phyloP scores from a whole-genome alignment of 1,284 basidiomycete genomes.

The Melampsora larici-populina region DNA sequence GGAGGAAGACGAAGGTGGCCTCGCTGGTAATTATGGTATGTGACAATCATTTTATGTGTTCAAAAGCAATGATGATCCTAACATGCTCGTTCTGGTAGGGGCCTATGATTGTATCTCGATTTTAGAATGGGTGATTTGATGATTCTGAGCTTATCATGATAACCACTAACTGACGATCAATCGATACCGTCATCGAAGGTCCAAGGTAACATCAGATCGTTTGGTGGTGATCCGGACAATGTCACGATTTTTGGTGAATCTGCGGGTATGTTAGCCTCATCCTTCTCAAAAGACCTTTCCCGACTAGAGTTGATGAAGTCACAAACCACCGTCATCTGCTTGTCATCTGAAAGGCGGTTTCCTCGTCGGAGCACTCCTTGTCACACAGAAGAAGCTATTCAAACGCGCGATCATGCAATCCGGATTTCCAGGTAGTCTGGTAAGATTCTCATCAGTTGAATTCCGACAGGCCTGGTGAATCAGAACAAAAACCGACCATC shows the following conservation, averaged over 20 bases:
- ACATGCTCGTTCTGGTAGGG: neutral
- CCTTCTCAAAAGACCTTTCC: neutral
- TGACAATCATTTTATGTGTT: neutral
- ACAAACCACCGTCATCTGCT: neutral
- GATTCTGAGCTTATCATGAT: neutral
- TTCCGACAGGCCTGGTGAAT: neutral
- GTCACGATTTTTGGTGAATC: slow-evolving; percentile 39
- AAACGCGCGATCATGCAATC: slow-evolving; percentile 32
- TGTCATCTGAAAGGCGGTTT: slow-evolving; percentile 7
- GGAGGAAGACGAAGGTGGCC: slow-evolving; percentile 22
- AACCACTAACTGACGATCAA: neutral
- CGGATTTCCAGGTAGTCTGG: slow-evolving; percentile 12
- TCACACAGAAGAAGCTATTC: slow-evolving; percentile 32
- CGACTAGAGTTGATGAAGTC: neutral
- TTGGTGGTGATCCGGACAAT: slow-evolving; percentile 39
- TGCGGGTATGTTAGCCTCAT: neutral
- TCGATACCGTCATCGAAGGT: slow-evolving; percentile 8
- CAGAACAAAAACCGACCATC: neutral
- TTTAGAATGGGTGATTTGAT: slow-evolving; percentile 21
- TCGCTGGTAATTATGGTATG: slow-evolving; percentile 38
- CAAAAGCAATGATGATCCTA: neutral
- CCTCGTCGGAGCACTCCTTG: slow-evolving; percentile 11
- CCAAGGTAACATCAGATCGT: slow-evolving; percentile 29
- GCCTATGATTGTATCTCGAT: slow-evolving; percentile 36
- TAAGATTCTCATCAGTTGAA: neutral